These are phyloP conservation scores for Erodium trifolium DNA, from an alignment of 441 rosid genomes.

Conservation along the genomic window DNA sequence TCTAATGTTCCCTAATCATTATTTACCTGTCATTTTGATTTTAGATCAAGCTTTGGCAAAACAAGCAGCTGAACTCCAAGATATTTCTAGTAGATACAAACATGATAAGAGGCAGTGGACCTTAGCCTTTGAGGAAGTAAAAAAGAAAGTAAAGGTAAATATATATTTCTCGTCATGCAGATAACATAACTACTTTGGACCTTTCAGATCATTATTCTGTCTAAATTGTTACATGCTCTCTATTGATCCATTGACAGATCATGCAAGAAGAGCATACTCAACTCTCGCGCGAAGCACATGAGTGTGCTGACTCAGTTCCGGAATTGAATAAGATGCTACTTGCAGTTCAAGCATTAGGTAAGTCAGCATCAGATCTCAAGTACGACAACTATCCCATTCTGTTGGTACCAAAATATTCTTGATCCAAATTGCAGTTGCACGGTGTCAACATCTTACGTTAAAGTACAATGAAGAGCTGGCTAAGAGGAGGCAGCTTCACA, in stretches of 20 bases:
- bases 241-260: slow-evolving; percentile 32
- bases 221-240: background rate
- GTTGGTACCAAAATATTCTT: slow-evolving; percentile 37
- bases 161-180: slow-evolving; percentile 5
- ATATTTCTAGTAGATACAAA: slow-evolving; percentile 18
- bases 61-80: slow-evolving; percentile 10
- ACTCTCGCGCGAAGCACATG: slow-evolving; percentile 65
- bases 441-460: slow-evolving; percentile 43
- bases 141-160: slow-evolving; percentile 22
- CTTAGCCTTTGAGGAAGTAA: slow-evolving; percentile 16
- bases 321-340: slow-evolving; percentile 64
- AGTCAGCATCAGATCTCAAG: slow-evolving; percentile 15
- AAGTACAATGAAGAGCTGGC: slow-evolving; percentile 56
- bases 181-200: background rate
- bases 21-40: background rate
- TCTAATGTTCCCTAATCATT: background rate
- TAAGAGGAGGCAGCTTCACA: slow-evolving; percentile 74
- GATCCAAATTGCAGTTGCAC: slow-evolving; percentile 57
- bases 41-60: slow-evolving; percentile 17
- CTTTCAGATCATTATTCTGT: background rate
- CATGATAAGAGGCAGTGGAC: slow-evolving; percentile 16
- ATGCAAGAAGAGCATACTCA: slow-evolving; percentile 71
- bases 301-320: slow-evolving; percentile 65
- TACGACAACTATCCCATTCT: background rate
- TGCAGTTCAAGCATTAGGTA: slow-evolving; percentile 79